Conservation (phyloP, 352 stramenopile genomes). For the Bremia lactucae region DNA sequence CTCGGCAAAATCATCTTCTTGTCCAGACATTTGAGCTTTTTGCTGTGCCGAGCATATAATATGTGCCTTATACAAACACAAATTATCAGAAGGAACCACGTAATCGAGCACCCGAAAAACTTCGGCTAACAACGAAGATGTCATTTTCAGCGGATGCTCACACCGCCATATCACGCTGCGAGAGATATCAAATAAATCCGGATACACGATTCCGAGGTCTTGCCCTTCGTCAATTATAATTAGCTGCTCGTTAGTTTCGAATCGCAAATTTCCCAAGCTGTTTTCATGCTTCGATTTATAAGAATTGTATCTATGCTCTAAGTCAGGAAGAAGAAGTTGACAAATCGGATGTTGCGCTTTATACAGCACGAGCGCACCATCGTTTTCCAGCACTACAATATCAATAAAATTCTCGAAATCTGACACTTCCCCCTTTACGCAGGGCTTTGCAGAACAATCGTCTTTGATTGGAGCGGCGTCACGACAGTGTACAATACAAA, state of each 20-base stretch:
- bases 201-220: slow-evolving; percentile 24
- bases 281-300: background rate
- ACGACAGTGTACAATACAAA: slow-evolving; percentile 24
- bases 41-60: slow-evolving; percentile 12
- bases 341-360: slow-evolving; percentile 25
- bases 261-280: background rate
- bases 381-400: slow-evolving; percentile 31
- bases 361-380: slow-evolving; percentile 25
- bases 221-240: slow-evolving; percentile 11
- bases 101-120: slow-evolving; percentile 24
- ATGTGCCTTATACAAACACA: slow-evolving; percentile 14
- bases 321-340: slow-evolving; percentile 12
- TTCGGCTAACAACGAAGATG: slow-evolving; percentile 25
- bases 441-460: background rate
- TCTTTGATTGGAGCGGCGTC: slow-evolving; percentile 30
- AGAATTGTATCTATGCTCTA: background rate
- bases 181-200: slow-evolving; percentile 5
- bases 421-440: background rate
- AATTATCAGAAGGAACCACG: slow-evolving; percentile 10
- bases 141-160: slow-evolving; percentile 29
- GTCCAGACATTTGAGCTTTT: slow-evolving; percentile 1
- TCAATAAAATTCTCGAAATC: slow-evolving; percentile 9
- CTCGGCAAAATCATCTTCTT: slow-evolving; percentile 1
- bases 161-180: slow-evolving; percentile 24
- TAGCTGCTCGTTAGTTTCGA: slow-evolving; percentile 16